Evolutionary conservation across 169 alveolate genomes (phyloP).

Genomic region (Plasmodium gallinaceum): DNA sequence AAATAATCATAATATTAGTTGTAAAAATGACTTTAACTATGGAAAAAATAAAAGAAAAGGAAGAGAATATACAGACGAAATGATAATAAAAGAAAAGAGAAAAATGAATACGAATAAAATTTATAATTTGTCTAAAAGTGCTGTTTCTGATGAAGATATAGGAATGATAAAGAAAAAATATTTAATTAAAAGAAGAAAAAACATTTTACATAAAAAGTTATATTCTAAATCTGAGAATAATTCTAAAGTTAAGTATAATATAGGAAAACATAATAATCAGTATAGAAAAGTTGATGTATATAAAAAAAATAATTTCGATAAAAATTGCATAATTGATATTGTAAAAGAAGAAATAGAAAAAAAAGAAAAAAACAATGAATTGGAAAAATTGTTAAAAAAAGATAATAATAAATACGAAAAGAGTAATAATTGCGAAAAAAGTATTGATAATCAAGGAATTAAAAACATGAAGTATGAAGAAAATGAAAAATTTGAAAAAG

Average conservation of each 20-base stretch:
- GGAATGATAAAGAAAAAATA: background rate
- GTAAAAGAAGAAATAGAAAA: background rate
- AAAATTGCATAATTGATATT: background rate
- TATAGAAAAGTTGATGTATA: background rate
- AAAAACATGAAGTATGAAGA: background rate
- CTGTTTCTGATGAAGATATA: background rate
- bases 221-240: constrained; percentile 18
- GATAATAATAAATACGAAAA: background rate
- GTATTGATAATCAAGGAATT: background rate
- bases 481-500: background rate
- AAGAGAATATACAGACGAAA: background rate
- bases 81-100: background rate
- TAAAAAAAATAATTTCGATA: background rate
- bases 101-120: background rate
- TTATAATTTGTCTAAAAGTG: background rate
- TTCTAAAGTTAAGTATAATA: background rate
- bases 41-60: background rate
- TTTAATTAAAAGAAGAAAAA: constrained; percentile 9
- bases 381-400: background rate
- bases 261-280: background rate
- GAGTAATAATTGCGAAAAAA: background rate
- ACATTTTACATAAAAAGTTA: constrained; percentile 2
- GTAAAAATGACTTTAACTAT: background rate
- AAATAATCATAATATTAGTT: constrained; percentile 7
- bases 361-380: background rate